Base-by-base conservation (phyloP, 169 alveolate species). In the Babesia sp. region DNA sequence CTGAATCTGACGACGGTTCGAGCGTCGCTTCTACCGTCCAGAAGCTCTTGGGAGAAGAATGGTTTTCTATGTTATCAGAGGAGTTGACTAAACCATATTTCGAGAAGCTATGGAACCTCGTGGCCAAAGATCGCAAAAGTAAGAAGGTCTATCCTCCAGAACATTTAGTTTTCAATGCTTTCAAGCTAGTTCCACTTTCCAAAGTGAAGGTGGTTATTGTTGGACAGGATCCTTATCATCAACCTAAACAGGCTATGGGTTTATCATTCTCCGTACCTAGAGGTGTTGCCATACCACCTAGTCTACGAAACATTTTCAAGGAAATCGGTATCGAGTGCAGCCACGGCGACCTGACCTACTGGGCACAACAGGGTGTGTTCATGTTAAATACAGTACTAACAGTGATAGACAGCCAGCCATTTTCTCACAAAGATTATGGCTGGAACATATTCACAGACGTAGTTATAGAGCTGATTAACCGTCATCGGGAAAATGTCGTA, bases 291-390 rank as follows among this genome's bases (percentile, higher is more conserved):
- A 85, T 91, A 24, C 99, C 99, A 11, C 99, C 99, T n/a, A 96
- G 99, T 78, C 88, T 98, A 45, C 90, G 89, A 73, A 98, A 97
- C 87, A 95, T 98, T 39, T 97, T 95, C 86, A 96, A 96, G 90
- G 99, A 97, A 45, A 87, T 95, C 33, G 91, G 95, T 76, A 60
- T 83, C 7, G 68, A 61, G 42, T 95, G 96, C 37, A 79, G 75
- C 28, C 99, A 97, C 86, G 99, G 99, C 24, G 98, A 98, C 85
- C 91, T 98, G 42, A 92, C 97, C 24, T 83, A 91, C 48, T 98
- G 99, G 99, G 99, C 99, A 18, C 71, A 87, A 22, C 98, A 98
- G 90, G 99, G 99, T 29, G 99, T 98, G 22, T 95, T 97, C 71
- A 81, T 98, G 71, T 90, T 98, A 42, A 98, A 98, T 77, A 93